Evolutionary conservation across 2,329 filamentous ascomycete genomes (phyloP).

Genomic region (Venturia carpophila): DNA sequence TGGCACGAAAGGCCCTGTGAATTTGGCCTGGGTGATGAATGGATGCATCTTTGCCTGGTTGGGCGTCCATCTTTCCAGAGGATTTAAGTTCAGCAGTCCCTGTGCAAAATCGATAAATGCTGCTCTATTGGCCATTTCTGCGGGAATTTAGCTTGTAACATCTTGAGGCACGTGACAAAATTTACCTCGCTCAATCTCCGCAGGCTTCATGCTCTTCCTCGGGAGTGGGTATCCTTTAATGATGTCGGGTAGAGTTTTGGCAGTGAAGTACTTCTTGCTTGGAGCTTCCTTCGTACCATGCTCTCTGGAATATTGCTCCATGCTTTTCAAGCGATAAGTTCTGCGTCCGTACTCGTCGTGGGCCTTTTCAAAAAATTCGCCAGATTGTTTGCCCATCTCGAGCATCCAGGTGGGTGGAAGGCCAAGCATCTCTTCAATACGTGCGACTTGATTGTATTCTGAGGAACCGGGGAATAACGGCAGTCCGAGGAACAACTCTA

Average conservation of each 20-base stretch:
- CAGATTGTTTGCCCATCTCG: slow-evolving; percentile 95
- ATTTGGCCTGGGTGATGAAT: slow-evolving; percentile 98
- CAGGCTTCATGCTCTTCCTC: slow-evolving; percentile 97
- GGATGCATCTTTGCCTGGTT: slow-evolving; percentile 96
- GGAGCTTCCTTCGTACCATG: slow-evolving; percentile 96
- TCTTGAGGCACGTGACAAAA: slow-evolving; percentile 11
- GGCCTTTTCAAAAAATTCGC: slow-evolving; percentile 92
- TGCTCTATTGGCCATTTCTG: slow-evolving; percentile 97
- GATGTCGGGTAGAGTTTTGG: slow-evolving; percentile 88
- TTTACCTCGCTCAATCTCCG: slow-evolving; percentile 89
- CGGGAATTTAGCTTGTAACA: slow-evolving; percentile 19
- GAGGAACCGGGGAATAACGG: slow-evolving; percentile 95
- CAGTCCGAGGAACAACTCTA: slow-evolving; percentile 90
- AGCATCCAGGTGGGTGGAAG: slow-evolving; percentile 98
- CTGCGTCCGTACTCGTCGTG: slow-evolving; percentile 88
- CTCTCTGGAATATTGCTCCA: slow-evolving; percentile 96
- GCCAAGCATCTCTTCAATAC: slow-evolving; percentile 97
- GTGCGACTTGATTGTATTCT: slow-evolving; percentile 95
- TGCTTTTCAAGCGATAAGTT: slow-evolving; percentile 86
- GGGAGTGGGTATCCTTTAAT: slow-evolving; percentile 98
- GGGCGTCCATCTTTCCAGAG: slow-evolving; percentile 92
- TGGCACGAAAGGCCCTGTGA: slow-evolving; percentile 88
- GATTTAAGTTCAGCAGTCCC: slow-evolving; percentile 87
- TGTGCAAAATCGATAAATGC: slow-evolving; percentile 98
- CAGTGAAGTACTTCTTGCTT: slow-evolving; percentile 99